Percentiles rank a stretch among this genome's conserved stretches.
Evolutionary conservation across 2,329 filamentous ascomycete species (phyloP).

Genomic region (Epichloe sp.): DNA sequence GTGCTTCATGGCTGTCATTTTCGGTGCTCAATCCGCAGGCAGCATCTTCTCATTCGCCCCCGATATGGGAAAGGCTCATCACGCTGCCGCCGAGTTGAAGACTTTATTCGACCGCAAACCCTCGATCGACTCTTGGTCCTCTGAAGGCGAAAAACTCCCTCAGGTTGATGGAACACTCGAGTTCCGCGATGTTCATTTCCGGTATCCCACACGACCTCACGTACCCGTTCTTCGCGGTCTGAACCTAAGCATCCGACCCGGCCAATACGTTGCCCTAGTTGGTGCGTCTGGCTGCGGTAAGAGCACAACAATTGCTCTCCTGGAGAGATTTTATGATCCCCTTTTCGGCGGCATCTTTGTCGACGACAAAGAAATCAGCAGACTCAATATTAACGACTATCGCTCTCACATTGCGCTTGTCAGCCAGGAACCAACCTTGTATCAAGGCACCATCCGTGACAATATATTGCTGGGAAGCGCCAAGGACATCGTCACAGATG

Average conservation of each 20-base stretch:
- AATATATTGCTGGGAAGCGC: constrained; percentile 75
- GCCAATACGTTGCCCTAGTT: constrained; percentile 78
- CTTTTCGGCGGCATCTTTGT: constrained; percentile 67
- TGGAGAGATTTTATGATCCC: constrained; percentile 93
- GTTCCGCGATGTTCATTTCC: constrained; percentile 86
- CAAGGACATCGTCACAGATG: constrained; percentile 54
- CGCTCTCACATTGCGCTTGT: constrained; percentile 75
- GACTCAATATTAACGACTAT: constrained; percentile 75
- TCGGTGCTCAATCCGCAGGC: constrained; percentile 83
- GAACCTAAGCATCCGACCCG: constrained; percentile 58
- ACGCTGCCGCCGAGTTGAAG: constrained; percentile 70
- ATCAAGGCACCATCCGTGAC: constrained; percentile 81
- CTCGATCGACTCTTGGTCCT: constrained; percentile 68
- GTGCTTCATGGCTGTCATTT: constrained; percentile 77
- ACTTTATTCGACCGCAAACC: constrained; percentile 73
- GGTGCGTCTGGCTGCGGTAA: constrained; percentile 94
- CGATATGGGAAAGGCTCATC: constrained; percentile 85
- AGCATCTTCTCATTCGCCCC: constrained; percentile 81
- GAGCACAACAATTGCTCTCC: constrained; percentile 77
- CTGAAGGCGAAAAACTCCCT: constrained; percentile 49
- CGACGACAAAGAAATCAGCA: constrained; percentile 70
- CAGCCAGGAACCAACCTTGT: constrained; percentile 86
- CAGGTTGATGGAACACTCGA: constrained; percentile 66
- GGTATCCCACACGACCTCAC: constrained; percentile 82
- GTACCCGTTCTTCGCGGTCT: constrained; percentile 84